Evolutionary conservation across 2,329 filamentous ascomycete species (phyloP).

Genomic region (Leptographium galeiforme): DNA sequence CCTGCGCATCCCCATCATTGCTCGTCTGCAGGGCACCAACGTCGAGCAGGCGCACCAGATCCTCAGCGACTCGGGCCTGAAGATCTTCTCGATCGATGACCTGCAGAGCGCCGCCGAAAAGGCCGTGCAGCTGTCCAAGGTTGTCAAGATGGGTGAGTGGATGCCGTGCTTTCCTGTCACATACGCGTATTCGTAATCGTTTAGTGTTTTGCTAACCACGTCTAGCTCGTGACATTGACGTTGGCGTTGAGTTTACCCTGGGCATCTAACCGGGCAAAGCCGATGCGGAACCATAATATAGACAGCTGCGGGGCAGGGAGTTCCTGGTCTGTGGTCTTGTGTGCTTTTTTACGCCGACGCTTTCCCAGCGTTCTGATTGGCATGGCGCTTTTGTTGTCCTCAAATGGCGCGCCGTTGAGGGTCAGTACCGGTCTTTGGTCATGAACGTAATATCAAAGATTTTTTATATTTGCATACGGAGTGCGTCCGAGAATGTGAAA

Average conservation of each 20-base stretch:
- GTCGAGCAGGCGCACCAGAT: conserved; percentile 84
- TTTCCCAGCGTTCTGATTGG: neutral
- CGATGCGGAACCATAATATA: neutral
- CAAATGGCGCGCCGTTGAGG: too few relatives aligned
- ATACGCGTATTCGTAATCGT: neutral
- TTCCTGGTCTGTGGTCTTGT: neutral
- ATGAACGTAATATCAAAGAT: too few relatives aligned
- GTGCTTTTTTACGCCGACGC: neutral
- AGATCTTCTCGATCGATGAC: conserved; percentile 99
- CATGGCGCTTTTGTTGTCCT: neutral
- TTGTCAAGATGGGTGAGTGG: conserved; percentile 86
- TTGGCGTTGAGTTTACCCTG: conserved; percentile 87
- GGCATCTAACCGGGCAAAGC: conserved; percentile 54
- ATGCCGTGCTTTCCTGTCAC: neutral
- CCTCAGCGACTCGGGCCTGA: conserved; percentile 94
- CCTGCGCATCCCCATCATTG: conserved; percentile 92
- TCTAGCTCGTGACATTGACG: conserved; percentile 82
- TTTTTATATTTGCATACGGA: too few relatives aligned
- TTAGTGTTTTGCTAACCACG: conserved; percentile 7
- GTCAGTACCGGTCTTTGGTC: too few relatives aligned
- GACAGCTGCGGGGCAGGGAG: neutral
- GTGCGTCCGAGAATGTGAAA: too few relatives aligned
- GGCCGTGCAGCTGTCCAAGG: conserved; percentile 96
- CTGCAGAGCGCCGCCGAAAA: conserved; percentile 95
- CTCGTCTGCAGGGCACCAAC: conserved; percentile 95